Percentiles rank a stretch among this genome's conserved stretches.
Conservation (phyloP, 176 grass and related monocot species). For the Saccharum spontaneum region DNA sequence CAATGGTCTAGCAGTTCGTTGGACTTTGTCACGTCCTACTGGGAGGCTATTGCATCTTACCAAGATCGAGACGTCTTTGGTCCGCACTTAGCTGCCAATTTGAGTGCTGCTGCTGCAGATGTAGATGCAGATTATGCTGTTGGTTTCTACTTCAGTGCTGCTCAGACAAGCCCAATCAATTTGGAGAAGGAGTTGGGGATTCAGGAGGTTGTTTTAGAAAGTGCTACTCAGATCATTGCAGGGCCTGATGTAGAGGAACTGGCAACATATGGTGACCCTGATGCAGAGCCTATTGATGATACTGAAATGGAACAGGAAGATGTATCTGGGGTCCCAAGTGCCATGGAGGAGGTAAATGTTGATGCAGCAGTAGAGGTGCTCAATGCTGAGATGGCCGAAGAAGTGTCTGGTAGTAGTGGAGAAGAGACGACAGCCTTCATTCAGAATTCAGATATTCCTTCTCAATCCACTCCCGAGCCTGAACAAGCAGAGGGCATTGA, state of each 20-base stretch:
- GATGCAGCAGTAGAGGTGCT: slow-evolving; percentile 22
- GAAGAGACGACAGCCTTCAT: neutral
- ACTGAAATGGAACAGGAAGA: neutral
- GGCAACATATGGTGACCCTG: slow-evolving; percentile 12
- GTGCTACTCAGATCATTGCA: neutral
- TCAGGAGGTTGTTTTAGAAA: slow-evolving; percentile 30
- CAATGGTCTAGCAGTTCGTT: slow-evolving; percentile 58
- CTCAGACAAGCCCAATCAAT: slow-evolving; percentile 5
- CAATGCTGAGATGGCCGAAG: slow-evolving; percentile 26
- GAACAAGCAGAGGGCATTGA: slow-evolving; percentile 25
- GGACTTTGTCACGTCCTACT: slow-evolving; percentile 43
- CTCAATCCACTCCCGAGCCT: neutral
- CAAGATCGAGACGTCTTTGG: slow-evolving; percentile 40
- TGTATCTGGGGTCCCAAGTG: neutral
- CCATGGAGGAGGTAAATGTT: neutral
- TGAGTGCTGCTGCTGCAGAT: slow-evolving; percentile 42
- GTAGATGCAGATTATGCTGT: slow-evolving; percentile 28
- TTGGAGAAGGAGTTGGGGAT: slow-evolving; percentile 17
- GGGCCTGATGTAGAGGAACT: slow-evolving; percentile 13
- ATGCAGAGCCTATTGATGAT: neutral
- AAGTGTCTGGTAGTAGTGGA: slow-evolving; percentile 13
- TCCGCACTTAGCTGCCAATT: slow-evolving; percentile 47
- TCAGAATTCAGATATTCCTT: slow-evolving; percentile 5
- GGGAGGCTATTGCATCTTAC: slow-evolving; percentile 16
- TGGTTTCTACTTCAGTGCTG: slow-evolving; percentile 40